Conservation (phyloP, 768 basidiomycete species). For the Tricholoma bakamatsutake region DNA sequence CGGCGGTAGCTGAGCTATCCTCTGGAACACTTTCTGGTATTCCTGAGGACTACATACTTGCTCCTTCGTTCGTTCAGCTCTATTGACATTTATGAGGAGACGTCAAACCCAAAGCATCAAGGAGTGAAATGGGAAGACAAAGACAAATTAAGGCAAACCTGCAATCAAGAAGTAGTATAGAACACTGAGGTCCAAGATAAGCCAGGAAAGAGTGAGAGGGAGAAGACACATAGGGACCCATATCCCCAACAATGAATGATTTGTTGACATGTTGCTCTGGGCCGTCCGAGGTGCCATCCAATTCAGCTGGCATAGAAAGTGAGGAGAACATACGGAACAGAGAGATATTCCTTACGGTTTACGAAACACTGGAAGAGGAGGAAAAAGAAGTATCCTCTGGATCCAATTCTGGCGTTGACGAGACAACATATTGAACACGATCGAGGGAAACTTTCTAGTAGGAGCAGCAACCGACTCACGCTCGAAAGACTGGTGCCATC, state of each 20-base stretch:
- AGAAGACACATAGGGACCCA: constrained; percentile 72
- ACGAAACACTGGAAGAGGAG: constrained; percentile 93
- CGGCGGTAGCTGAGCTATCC: constrained; percentile 53
- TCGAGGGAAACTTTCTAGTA: too few relatives aligned
- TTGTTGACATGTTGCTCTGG: constrained; percentile 60
- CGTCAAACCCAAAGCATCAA: neutral
- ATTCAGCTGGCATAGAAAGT: constrained; percentile 37
- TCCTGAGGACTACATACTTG: constrained; percentile 73
- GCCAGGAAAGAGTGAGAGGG: constrained; percentile 81
- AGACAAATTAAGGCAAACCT: constrained; percentile 41
- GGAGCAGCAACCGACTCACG: constrained; percentile 32
- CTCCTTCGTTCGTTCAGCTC: constrained; percentile 79
- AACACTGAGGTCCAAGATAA: constrained; percentile 73
- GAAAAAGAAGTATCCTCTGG: constrained; percentile 87
- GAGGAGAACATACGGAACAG: neutral
- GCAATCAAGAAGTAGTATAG: constrained; percentile 76
- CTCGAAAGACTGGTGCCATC: constrained; percentile 61
- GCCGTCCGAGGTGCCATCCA: constrained; percentile 68
- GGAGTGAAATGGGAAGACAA: constrained; percentile 6
- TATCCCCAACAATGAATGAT: constrained; percentile 67
- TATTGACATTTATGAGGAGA: constrained; percentile 18
- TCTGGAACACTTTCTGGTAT: constrained; percentile 68
- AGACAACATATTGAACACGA: neutral
- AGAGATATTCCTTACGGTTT: constrained; percentile 44
- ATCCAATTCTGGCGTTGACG: constrained; percentile 55